phyloP scores from a whole-genome alignment of 2,329 filamentous ascomycete species.

The Stemphylium beticola region DNA sequence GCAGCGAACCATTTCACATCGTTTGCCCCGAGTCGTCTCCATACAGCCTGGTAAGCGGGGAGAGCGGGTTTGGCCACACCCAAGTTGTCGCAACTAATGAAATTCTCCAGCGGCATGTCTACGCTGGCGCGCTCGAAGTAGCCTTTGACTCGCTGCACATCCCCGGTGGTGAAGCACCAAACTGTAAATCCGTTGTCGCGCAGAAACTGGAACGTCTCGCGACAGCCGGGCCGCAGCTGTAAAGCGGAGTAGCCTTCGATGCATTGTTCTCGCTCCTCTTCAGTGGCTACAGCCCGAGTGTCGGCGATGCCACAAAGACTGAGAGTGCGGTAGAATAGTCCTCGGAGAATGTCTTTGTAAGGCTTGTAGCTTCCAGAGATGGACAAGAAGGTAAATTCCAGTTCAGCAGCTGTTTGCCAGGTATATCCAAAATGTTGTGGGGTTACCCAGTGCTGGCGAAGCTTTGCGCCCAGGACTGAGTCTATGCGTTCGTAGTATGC shows the following conservation, averaged over 20 bases:
- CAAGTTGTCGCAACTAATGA: conserved; percentile 58
- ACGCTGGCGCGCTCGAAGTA: conserved; percentile 59
- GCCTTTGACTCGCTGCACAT: conserved; percentile 50
- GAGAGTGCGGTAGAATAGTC: conserved; percentile 18
- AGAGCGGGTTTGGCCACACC: conserved; percentile 60
- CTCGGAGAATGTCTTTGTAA: conserved; percentile 15
- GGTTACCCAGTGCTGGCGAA: conserved; percentile 9
- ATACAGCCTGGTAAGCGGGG: conserved; percentile 54
- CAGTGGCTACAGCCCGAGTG: conserved; percentile 5
- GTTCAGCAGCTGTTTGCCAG: conserved; percentile 20
- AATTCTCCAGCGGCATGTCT: conserved; percentile 59
- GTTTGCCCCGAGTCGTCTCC: conserved; percentile 50
- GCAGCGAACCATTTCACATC: conserved; percentile 63
- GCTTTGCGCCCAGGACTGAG: conserved; percentile 10
- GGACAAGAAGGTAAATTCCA: conserved; percentile 24
- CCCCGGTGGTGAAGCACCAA: conserved; percentile 19
- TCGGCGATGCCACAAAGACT: conserved; percentile 10
- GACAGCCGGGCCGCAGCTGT: conserved; percentile 6
- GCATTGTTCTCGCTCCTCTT: conserved; percentile 16
- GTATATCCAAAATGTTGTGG: conserved; percentile 19
- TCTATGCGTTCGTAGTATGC: conserved; percentile 19
- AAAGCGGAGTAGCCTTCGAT: conserved; percentile 16
- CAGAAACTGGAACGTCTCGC: conserved; percentile 11
- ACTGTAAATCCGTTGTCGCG: conserved; percentile 15
- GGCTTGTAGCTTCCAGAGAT: conserved; percentile 14